Evolutionary conservation across 2,329 filamentous ascomycete genomes (phyloP).

Genomic region (Aspergillus fumigatus): DNA sequence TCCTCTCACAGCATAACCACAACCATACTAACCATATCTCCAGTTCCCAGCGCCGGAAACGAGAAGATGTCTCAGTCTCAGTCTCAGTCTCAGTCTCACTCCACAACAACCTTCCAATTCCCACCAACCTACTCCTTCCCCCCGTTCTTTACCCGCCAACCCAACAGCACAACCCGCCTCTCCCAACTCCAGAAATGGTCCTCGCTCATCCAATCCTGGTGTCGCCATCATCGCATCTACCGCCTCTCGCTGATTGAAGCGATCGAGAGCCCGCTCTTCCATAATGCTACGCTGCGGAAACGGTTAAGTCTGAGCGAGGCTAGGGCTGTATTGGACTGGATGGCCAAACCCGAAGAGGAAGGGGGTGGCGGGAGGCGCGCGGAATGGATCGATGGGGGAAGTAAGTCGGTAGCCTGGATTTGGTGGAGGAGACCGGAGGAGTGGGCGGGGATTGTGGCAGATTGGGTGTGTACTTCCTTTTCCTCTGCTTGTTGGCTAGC

Average conservation of each 20-base stretch:
- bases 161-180: slow-evolving; percentile 41
- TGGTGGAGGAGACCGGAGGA: slow-evolving; percentile 87
- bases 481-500: not conserved
- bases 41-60: not conserved
- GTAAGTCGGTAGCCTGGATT: slow-evolving; percentile 62
- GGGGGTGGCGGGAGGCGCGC: slow-evolving; percentile 45
- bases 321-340: slow-evolving; percentile 52
- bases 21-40: not conserved
- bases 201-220: slow-evolving; percentile 78
- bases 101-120: slow-evolving; percentile 33
- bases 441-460: slow-evolving; percentile 75
- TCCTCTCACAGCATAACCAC: too few species aligned
- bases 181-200: slow-evolving; percentile 74
- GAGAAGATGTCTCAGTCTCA: not conserved
- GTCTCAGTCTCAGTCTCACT: too few species aligned
- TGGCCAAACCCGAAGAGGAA: slow-evolving; percentile 45
- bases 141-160: slow-evolving; percentile 50
- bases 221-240: slow-evolving; percentile 70
- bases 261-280: slow-evolving; percentile 56
- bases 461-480: slow-evolving; percentile 54
- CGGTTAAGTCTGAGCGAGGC: slow-evolving; percentile 51
- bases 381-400: slow-evolving; percentile 56
- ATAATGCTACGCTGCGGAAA: slow-evolving; percentile 42
- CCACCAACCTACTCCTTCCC: slow-evolving; percentile 45
- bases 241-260: slow-evolving; percentile 64